Percentiles rank a stretch among this genome's conserved stretches.
These are phyloP conservation scores for Calcarisporium arbuscula DNA, from an alignment of 2,329 filamentous ascomycete genomes.

Conservation along the genomic window DNA sequence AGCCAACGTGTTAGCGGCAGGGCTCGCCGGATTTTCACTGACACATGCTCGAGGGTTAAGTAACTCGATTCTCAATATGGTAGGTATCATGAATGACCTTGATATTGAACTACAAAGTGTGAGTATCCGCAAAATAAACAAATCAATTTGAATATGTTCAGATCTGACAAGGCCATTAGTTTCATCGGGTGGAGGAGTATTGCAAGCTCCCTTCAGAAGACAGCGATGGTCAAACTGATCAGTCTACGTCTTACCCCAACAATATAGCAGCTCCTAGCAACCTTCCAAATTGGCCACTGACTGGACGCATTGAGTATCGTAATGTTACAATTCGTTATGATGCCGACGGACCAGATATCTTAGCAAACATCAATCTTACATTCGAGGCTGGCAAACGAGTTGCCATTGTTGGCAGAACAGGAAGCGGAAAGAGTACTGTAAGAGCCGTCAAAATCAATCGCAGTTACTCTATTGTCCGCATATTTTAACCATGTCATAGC, in stretches of 20 bases:
- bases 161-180: slow-evolving; percentile 21
- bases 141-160: neutral
- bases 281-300: slow-evolving; percentile 37
- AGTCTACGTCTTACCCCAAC: slow-evolving; percentile 26
- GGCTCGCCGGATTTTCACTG: slow-evolving; percentile 47
- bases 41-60: slow-evolving; percentile 48
- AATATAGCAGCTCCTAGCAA: too few relatives aligned
- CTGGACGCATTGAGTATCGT: slow-evolving; percentile 40
- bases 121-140: slow-evolving; percentile 16
- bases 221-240: slow-evolving; percentile 29
- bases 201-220: slow-evolving; percentile 36
- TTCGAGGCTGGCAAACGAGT: slow-evolving; percentile 63
- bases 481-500: too few relatives aligned
- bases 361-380: slow-evolving; percentile 41
- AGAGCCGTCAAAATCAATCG: slow-evolving; percentile 15
- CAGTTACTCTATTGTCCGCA: neutral
- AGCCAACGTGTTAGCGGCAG: slow-evolving; percentile 37
- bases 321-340: slow-evolving; percentile 42
- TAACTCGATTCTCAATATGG: slow-evolving; percentile 41
- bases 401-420: slow-evolving; percentile 72
- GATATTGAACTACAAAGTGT: slow-evolving; percentile 49
- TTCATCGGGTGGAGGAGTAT: slow-evolving; percentile 40
- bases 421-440: slow-evolving; percentile 75
- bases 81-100: slow-evolving; percentile 46
- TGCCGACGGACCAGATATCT: slow-evolving; percentile 35